Base-by-base conservation (phyloP, 257 asterid species). In the Lantana camara region DNA sequence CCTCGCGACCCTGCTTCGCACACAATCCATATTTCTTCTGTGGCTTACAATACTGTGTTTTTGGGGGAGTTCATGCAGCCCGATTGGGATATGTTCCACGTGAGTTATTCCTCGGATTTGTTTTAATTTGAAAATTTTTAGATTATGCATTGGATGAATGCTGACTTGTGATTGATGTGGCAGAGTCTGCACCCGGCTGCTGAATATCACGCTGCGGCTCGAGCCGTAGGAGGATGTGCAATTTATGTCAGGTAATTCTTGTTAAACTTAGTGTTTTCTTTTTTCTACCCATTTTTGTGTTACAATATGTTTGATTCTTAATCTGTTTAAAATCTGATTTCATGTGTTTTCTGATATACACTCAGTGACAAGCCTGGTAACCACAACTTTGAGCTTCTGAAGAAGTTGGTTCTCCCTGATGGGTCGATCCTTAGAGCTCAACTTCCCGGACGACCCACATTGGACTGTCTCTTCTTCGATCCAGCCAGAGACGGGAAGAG, bases 11-110 rank as follows among this genome's bases (percentile, higher is more conserved):
- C 99, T 63, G 99, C 99, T 71, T 93, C 99, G 17, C 79, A 74
- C 71, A 91, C 98, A 49, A 89, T 91, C 58, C 98, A 91, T 51
- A 91, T 91, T 23, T 81, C 96, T 5, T 83, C 96, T 0, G 98
- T 91, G 37, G 95, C 96, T 65, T 91, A 91, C 69, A 91, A 91
- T 64, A 81, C 96, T 0, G 20, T 89, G 3, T 91, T 91, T 79
- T 81, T 91, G 51, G 98, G 96, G 67, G 98, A 91, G 42, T 86
- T 89, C 48, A 86, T 86, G 96, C 96, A 91, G 52, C 90, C 96
- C 24, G 98, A 93, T 68, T 93, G 98, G 98, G 98, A 93, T 78
- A 93, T 74, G 73, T 93, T 93, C 73, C 99, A 93, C 17, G 99
- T 93, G 72, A 79, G 96, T n/a, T 77, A 52, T 20, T 58, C 5